Percentiles rank a stretch among this genome's conserved stretches.
Evolutionary conservation across 164 flowering plant genomes (phyloP).

Genomic region (Tinospora cordifolia): DNA sequence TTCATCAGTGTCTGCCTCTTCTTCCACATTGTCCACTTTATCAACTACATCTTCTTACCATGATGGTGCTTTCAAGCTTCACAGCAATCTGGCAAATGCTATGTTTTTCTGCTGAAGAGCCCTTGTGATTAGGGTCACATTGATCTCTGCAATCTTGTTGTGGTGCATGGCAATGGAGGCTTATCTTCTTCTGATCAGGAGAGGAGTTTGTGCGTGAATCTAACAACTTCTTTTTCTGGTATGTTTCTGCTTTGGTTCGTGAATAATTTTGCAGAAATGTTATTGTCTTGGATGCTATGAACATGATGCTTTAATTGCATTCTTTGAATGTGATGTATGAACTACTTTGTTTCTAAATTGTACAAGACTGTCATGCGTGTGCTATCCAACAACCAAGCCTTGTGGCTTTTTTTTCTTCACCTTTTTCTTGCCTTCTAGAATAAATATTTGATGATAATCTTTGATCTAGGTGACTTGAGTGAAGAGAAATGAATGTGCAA

Average conservation of each 20-base stretch:
- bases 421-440: too few relatives aligned
- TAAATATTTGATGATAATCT: too few relatives aligned
- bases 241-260: neutral
- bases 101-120: slow-evolving; percentile 47
- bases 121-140: too few relatives aligned
- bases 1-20: slow-evolving; percentile 23
- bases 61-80: slow-evolving; percentile 28
- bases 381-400: neutral
- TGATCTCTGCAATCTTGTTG: slow-evolving; percentile 10
- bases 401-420: neutral
- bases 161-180: neutral
- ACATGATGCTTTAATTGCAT: neutral
- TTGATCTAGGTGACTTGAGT: too few relatives aligned
- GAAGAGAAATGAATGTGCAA: too few relatives aligned
- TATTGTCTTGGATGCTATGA: neutral
- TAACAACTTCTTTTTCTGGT: slow-evolving; percentile 8
- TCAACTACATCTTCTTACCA: slow-evolving; percentile 20
- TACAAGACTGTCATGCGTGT: neutral
- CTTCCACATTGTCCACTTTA: slow-evolving; percentile 11
- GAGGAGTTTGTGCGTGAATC: slow-evolving; percentile 31
- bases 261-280: neutral
- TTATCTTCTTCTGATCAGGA: neutral
- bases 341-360: neutral
- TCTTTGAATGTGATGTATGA: neutral
- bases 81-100: slow-evolving; percentile 28